Conservation (phyloP, 1,139 yeast species). For the Starmera stellimalicola region DNA sequence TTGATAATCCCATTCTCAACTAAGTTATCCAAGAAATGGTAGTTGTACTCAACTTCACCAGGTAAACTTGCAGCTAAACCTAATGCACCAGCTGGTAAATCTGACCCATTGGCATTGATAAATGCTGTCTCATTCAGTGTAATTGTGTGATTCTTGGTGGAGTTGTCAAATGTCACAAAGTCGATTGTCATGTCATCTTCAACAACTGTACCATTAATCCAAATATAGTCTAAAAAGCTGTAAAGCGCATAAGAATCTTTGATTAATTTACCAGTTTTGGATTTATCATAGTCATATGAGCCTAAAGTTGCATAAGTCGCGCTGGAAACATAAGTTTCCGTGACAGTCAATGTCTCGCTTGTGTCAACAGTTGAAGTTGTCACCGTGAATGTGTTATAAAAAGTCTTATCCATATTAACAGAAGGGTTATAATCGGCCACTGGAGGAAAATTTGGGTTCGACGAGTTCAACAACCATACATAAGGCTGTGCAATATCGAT, state of each 20-base stretch:
- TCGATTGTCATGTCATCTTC: conserved; percentile 4
- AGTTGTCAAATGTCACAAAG: not conserved
- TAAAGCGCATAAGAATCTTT: conserved; percentile 3
- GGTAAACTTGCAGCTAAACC: conserved; percentile 40
- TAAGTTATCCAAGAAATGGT: conserved; percentile 34
- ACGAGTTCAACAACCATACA: conserved; percentile 26
- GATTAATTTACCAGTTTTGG: conserved; percentile 2
- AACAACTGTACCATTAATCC: conserved; percentile 11
- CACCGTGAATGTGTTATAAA: not conserved
- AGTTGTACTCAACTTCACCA: conserved; percentile 8
- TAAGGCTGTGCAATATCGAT: conserved; percentile 34
- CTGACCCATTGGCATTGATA: conserved; percentile 28
- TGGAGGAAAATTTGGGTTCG: conserved; percentile 2
- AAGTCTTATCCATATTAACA: not conserved
- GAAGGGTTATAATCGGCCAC: conserved; percentile 2
- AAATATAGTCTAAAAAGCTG: conserved; percentile 11
- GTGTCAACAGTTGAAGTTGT: not conserved
- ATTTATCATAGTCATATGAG: conserved; percentile 2
- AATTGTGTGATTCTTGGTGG: not conserved
- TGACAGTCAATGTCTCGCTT: not conserved
- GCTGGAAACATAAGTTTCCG: not conserved
- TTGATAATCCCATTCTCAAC: conserved; percentile 26
- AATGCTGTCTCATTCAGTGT: conserved; percentile 20
- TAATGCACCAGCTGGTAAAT: conserved; percentile 41
- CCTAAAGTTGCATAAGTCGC: not conserved